Evolutionary conservation across 2,329 filamentous ascomycete species (phyloP).

Genomic region (Ciborinia camelliae): DNA sequence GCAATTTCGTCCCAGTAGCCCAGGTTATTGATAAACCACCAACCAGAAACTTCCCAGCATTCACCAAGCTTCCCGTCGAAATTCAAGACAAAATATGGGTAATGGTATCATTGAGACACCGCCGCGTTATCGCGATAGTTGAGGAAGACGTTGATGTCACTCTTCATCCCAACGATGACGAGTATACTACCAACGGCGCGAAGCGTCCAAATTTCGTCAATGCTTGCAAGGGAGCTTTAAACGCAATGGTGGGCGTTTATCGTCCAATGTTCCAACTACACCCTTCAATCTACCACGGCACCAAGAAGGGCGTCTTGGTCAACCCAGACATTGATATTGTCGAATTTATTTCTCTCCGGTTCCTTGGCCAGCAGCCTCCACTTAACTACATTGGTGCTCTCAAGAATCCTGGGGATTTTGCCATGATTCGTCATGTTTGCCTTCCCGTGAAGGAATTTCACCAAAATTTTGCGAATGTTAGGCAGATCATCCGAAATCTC

Average conservation of each 20-base stretch:
- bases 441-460: background rate
- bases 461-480: background rate
- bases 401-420: background rate
- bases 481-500: background rate
- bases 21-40: background rate
- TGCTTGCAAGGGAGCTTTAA: background rate
- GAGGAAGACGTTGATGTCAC: conserved; percentile 1
- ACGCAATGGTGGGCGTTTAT: background rate
- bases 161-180: background rate
- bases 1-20: background rate
- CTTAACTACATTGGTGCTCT: background rate
- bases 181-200: background rate
- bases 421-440: background rate
- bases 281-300: background rate
- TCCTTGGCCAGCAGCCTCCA: background rate
- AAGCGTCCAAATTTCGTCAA: background rate
- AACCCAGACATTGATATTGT: background rate
- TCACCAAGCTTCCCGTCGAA: background rate
- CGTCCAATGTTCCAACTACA: background rate
- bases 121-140: background rate
- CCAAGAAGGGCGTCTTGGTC: background rate
- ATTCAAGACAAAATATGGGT: background rate
- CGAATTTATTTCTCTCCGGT: background rate
- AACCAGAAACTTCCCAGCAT: background rate
- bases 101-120: background rate